Conservation (phyloP, 148 eudicot genomes). For the Silene conica region DNA sequence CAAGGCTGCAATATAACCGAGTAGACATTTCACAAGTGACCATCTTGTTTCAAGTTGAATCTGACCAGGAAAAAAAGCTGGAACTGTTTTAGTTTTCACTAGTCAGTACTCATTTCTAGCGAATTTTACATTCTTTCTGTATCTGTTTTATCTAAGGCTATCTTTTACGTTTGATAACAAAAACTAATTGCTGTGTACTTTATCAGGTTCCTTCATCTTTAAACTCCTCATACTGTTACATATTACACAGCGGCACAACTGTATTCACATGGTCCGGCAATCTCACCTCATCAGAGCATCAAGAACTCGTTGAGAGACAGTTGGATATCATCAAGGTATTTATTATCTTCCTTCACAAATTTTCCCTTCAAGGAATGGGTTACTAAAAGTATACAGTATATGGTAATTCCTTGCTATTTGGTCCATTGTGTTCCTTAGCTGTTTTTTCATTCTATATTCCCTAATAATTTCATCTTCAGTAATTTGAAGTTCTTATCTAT, state of each 20-base stretch:
- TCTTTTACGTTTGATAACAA: constrained; percentile 8
- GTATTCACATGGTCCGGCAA: constrained; percentile 81
- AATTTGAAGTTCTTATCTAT: background rate
- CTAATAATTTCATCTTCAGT: background rate
- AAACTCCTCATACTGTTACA: constrained; percentile 83
- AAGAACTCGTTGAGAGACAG: constrained; percentile 86
- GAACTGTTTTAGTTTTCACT: no score
- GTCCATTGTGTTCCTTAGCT: no score
- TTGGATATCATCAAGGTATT: constrained; percentile 81
- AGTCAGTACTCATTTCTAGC: no score
- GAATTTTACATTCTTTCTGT: no score
- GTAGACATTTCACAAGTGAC: no score
- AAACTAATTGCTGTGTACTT: constrained; percentile 11
- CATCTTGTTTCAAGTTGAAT: no score
- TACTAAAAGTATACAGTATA: no score
- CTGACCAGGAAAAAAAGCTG: no score
- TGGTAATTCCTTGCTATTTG: no score
- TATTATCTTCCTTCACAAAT: background rate
- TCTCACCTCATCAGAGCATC: constrained; percentile 64
- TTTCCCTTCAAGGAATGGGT: background rate
- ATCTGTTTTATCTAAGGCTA: background rate
- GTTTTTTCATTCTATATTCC: no score
- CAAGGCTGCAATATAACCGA: no score
- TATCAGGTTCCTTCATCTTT: constrained; percentile 83
- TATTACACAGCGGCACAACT: constrained; percentile 68